Conservation (phyloP, 2,329 filamentous ascomycete genomes). For the Sarocladium kiliense region DNA sequence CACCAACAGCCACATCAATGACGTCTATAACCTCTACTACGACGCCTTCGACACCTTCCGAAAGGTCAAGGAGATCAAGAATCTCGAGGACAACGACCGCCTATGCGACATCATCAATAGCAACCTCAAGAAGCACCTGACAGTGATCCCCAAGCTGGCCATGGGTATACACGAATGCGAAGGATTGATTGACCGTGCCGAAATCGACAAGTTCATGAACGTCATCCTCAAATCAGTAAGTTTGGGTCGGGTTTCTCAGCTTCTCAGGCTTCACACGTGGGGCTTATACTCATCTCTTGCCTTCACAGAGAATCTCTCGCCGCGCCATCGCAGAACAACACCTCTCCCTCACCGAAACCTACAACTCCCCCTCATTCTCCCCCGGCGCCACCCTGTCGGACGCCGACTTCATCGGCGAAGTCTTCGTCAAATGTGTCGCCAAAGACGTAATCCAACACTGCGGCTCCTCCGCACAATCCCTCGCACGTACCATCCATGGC, state of each 20-base stretch:
- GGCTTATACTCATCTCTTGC: not conserved
- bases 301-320: slow-evolving; percentile 79
- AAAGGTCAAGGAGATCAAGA: slow-evolving; percentile 76
- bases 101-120: slow-evolving; percentile 77
- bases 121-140: slow-evolving; percentile 81
- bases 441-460: slow-evolving; percentile 84
- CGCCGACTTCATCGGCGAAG: slow-evolving; percentile 87
- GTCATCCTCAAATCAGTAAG: slow-evolving; percentile 81
- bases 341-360: slow-evolving; percentile 89
- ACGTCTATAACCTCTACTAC: slow-evolving; percentile 96
- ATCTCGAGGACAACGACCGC: slow-evolving; percentile 80
- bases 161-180: slow-evolving; percentile 93
- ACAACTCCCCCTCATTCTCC: slow-evolving; percentile 85
- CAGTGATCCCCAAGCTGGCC: slow-evolving; percentile 88
- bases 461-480: slow-evolving; percentile 66
- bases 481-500: slow-evolving; percentile 72
- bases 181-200: slow-evolving; percentile 70
- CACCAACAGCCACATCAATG: slow-evolving; percentile 87
- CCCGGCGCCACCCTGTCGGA: slow-evolving; percentile 68
- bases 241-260: not conserved
- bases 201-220: slow-evolving; percentile 93
- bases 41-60: slow-evolving; percentile 91
- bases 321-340: slow-evolving; percentile 98
- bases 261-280: not conserved
- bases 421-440: slow-evolving; percentile 89